phyloP scores from a whole-genome alignment of 768 basidiomycete species.

The Lactarius tabidus region DNA sequence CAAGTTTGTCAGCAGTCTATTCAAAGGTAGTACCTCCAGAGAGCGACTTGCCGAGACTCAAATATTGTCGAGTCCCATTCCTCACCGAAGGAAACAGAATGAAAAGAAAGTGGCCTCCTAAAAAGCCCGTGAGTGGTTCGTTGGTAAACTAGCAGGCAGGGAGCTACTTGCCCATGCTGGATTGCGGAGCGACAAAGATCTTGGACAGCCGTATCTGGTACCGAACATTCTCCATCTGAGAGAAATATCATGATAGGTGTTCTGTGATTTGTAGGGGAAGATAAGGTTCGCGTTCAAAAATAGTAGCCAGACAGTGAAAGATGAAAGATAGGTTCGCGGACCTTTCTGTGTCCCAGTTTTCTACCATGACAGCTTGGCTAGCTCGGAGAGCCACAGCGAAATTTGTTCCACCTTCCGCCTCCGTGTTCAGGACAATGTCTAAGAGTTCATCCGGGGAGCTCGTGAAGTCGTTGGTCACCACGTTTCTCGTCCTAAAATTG shows the following conservation, averaged over 20 bases:
- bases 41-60: neutral
- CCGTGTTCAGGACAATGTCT: conserved; percentile 12
- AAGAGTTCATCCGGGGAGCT: neutral
- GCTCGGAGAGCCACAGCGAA: conserved; percentile 39
- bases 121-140: neutral
- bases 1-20: neutral
- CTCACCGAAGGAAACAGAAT: conserved; percentile 53
- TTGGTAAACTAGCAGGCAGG: neutral
- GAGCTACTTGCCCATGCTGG: conserved; percentile 39
- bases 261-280: neutral
- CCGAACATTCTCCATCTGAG: neutral
- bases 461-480: neutral
- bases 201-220: conserved; percentile 36
- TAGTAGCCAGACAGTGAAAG: neutral
- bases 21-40: neutral
- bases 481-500: neutral
- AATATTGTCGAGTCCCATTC: conserved; percentile 13
- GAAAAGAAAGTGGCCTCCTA: conserved; percentile 55
- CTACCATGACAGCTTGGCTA: conserved; percentile 39
- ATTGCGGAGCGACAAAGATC: conserved; percentile 42
- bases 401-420: conserved; percentile 39
- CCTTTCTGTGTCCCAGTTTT: conserved; percentile 50
- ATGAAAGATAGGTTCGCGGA: conserved; percentile 28
- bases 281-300: neutral
- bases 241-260: neutral